Evolutionary conservation across 2,329 filamentous ascomycete genomes (phyloP).

Genomic region (Colletotrichum magnum): DNA sequence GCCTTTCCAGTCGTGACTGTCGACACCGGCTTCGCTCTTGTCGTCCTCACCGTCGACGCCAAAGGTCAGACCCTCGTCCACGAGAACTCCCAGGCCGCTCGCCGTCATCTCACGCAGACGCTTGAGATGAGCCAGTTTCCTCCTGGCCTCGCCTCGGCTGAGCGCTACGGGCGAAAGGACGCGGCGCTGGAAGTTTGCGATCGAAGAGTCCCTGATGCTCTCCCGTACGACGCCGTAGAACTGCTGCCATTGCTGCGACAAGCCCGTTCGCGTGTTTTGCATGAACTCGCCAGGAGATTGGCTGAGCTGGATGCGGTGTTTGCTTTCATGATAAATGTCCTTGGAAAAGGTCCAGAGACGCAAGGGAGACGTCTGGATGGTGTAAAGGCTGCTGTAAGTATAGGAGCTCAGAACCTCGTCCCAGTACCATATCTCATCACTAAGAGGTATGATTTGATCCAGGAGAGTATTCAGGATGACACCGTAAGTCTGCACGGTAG

Average conservation of each 20-base stretch:
- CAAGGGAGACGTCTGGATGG: constrained; percentile 86
- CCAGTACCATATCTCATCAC: constrained; percentile 96
- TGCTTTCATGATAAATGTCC: constrained; percentile 77
- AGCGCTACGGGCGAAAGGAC: constrained; percentile 85
- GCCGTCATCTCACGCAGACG: constrained; percentile 85
- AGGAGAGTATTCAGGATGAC: constrained; percentile 82
- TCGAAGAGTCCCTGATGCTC: constrained; percentile 79
- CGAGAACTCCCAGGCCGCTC: constrained; percentile 86
- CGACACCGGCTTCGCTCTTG: constrained; percentile 65
- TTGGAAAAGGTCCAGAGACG: constrained; percentile 80
- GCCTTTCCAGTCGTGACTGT: constrained; percentile 73
- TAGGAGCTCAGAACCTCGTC: constrained; percentile 87
- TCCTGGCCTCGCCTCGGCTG: constrained; percentile 80
- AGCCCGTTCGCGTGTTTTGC: constrained; percentile 52
- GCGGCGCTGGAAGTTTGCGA: constrained; percentile 78
- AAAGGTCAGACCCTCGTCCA: constrained; percentile 86
- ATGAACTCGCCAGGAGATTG: constrained; percentile 50
- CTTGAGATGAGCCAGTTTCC: constrained; percentile 80
- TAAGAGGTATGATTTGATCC: constrained; percentile 85
- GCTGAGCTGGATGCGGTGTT: constrained; percentile 48
- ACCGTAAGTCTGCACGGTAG: constrained; percentile 91
- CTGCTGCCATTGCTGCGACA: constrained; percentile 70
- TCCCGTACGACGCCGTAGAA: constrained; percentile 88
- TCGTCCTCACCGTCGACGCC: constrained; percentile 68
- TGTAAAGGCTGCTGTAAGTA: constrained; percentile 84